Evolutionary conservation across 2,329 filamentous ascomycete genomes (phyloP), one percentile per base, ranked within the genome.

Genomic region (Acrodontium crateriforme): DNA sequence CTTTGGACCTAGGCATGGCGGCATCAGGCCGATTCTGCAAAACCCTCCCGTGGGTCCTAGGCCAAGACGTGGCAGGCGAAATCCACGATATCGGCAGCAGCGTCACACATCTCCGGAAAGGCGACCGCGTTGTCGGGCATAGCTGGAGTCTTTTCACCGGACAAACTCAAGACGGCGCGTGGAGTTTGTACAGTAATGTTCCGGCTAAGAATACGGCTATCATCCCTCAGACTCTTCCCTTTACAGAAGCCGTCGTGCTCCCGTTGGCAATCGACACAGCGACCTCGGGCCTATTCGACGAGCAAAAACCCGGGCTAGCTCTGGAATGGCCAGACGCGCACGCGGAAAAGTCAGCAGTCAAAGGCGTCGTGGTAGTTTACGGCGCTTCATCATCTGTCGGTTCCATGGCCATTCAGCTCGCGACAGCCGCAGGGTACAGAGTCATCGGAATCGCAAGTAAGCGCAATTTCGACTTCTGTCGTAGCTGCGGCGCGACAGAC

Each of bases 241-340:
- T 47, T 39, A 47, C 39, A 3, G 33, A 52, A 9, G 57, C 48
- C 13, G 40, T 44, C n/a, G 54, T 59, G 7, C 46, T 61, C 3
- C 16, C 20, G 20, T n/a, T 22, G 20, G 20, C 20, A n/a, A 12
- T 22, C 10, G 20, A 22, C 8, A 22, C 20, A 4, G 20, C 20
- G 13, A 12, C 20, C 5, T 22, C 20, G 4, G 20, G 20, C n/a
- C 8, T 22, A 12, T 22, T 22, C 20, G 20, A 22, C 20, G 43
- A 44, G 24, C 32, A 45, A 23, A 32, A 38, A 9, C 40, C 39
- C 14, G 31, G 38, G 14, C 31, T 43, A 15, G 28, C 18, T 10
- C 19, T 42, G 10, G 26, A 31, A 6, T 27, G 25, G 18, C 36
- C 39, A 6, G 32, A 24, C 4, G 5, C 27, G 6, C 39, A 35